Percentiles rank a stretch among this genome's conserved stretches.
These are phyloP conservation scores for Hypoxylon subgilvum DNA, from an alignment of 495 filamentous ascomycete species.

Conservation along the genomic window DNA sequence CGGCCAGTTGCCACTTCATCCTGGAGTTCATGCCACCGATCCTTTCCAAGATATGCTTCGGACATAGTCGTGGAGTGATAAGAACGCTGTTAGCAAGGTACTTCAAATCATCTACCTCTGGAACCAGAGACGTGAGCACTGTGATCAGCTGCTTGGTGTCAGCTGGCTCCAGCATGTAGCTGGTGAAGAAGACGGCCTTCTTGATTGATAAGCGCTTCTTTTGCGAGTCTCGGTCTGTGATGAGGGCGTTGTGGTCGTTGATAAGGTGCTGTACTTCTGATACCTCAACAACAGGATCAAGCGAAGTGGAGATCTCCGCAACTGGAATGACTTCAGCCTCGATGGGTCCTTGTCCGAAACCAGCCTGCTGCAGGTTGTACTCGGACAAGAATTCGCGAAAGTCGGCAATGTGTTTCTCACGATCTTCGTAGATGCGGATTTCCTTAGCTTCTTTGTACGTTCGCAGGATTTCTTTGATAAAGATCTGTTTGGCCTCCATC, in stretches of 20 bases:
- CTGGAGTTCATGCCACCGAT: slow-evolving; percentile 84
- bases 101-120: slow-evolving; percentile 69
- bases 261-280: slow-evolving; percentile 88
- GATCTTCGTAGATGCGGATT: slow-evolving; percentile 71
- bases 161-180: slow-evolving; percentile 76
- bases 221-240: slow-evolving; percentile 43
- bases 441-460: slow-evolving; percentile 85
- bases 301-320: slow-evolving; percentile 69
- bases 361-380: slow-evolving; percentile 66
- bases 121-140: slow-evolving; percentile 65
- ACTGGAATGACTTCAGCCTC: slow-evolving; percentile 86
- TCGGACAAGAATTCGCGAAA: slow-evolving; percentile 82
- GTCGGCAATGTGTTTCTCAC: slow-evolving; percentile 67
- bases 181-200: slow-evolving; percentile 91
- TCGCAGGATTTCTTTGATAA: slow-evolving; percentile 77
- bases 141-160: slow-evolving; percentile 73
- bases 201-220: slow-evolving; percentile 69
- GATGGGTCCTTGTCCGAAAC: slow-evolving; percentile 62
- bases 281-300: slow-evolving; percentile 85
- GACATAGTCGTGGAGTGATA: slow-evolving; percentile 77
- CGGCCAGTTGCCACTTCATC: slow-evolving; percentile 81
- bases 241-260: slow-evolving; percentile 75
- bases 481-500: slow-evolving; percentile 84
- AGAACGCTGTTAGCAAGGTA: slow-evolving; percentile 89
- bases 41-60: slow-evolving; percentile 70